Percentiles rank a stretch among this genome's conserved stretches.
Evolutionary conservation across 2,329 filamentous ascomycete species (phyloP).

Genomic region (Colletotrichum lindemuthianum): DNA sequence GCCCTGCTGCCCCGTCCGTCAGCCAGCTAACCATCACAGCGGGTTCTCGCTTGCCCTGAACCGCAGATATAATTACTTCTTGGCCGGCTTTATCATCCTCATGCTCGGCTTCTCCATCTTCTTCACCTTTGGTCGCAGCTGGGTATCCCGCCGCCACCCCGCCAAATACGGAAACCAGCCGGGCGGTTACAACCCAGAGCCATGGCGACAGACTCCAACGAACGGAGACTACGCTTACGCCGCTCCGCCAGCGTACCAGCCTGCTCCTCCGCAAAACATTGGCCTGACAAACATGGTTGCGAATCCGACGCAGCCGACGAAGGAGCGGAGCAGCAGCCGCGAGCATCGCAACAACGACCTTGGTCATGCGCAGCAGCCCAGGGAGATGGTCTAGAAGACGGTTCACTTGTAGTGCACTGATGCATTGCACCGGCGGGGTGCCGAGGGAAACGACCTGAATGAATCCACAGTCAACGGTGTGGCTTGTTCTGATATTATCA

Average conservation of each 20-base stretch:
- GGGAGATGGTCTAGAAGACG: constrained; percentile 30
- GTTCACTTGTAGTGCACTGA: not conserved
- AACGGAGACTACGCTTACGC: constrained; percentile 26
- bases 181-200: constrained; percentile 35
- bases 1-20: not conserved
- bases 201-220: constrained; percentile 30
- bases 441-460: constrained; percentile 10
- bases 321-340: constrained; percentile 32
- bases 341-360: constrained; percentile 32
- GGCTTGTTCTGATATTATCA: not conserved
- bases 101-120: constrained; percentile 49
- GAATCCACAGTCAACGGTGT: not conserved
- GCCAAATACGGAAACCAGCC: constrained; percentile 20
- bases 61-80: constrained; percentile 55
- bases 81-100: constrained; percentile 58
- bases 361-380: constrained; percentile 32
- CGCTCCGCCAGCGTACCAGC: constrained; percentile 29
- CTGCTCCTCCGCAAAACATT: constrained; percentile 31
- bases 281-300: constrained; percentile 32
- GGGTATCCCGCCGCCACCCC: constrained; percentile 35
- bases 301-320: constrained; percentile 21
- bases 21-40: constrained; percentile 44
- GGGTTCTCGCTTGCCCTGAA: constrained; percentile 68
- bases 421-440: constrained; percentile 2
- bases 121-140: constrained; percentile 45